Conservation (phyloP, 805 yeast species). For the Saturnispora sekii region DNA sequence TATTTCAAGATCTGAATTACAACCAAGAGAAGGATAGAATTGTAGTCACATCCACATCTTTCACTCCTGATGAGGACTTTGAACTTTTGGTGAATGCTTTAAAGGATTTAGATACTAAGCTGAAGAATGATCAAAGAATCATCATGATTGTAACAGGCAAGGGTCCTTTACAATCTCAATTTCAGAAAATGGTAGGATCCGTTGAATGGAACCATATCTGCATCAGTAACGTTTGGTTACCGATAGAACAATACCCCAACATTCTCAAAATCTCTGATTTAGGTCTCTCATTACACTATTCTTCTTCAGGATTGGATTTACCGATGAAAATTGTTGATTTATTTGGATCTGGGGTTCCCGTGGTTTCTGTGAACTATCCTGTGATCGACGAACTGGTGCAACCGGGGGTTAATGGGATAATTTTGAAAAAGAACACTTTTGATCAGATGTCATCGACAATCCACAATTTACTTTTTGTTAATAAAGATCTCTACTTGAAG, state of each 20-base stretch:
- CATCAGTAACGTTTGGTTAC: constrained; percentile 66
- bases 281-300: constrained; percentile 83
- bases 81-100: constrained; percentile 59
- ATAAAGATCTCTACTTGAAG: constrained; percentile 20
- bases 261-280: constrained; percentile 70
- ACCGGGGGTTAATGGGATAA: constrained; percentile 59
- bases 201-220: constrained; percentile 38
- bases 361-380: constrained; percentile 63
- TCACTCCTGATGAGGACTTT: constrained; percentile 93
- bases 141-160: constrained; percentile 89
- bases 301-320: constrained; percentile 86
- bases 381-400: constrained; percentile 73
- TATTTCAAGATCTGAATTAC: constrained; percentile 22
- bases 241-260: constrained; percentile 68
- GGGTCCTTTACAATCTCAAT: constrained; percentile 66
- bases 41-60: constrained; percentile 83
- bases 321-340: constrained; percentile 97
- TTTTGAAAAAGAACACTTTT: constrained; percentile 31
- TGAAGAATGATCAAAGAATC: constrained; percentile 33
- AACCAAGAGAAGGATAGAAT: constrained; percentile 39
- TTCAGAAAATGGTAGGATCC: constrained; percentile 18
- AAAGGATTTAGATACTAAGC: constrained; percentile 40
- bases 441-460: constrained; percentile 36
- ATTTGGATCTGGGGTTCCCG: constrained; percentile 95
- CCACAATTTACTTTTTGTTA: constrained; percentile 24